A percentile compares a stretch with the other conserved stretches of the same genome.
These are phyloP conservation scores for Croton setiger DNA, from an alignment of 441 rosid species.

Conservation along the genomic window DNA sequence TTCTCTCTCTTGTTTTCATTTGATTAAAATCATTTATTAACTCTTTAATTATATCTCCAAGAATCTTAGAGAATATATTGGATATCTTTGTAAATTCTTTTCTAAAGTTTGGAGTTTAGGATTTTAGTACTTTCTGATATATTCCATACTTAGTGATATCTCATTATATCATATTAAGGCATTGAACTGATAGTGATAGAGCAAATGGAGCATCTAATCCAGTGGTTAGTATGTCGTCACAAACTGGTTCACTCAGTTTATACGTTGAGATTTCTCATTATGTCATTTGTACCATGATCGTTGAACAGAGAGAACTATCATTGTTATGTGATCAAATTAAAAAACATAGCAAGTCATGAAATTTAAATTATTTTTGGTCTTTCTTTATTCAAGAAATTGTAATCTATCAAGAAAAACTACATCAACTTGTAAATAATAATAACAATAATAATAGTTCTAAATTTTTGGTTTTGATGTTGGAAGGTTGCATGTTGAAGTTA, in stretches of 20 bases:
- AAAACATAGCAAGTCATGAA: too few species aligned
- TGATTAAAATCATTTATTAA: constrained; percentile 22
- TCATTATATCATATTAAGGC: background rate
- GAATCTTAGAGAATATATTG: constrained; percentile 36
- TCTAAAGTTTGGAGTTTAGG: constrained; percentile 13
- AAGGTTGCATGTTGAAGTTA: constrained; percentile 20
- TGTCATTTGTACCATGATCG: too few species aligned
- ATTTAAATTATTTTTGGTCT: too few species aligned
- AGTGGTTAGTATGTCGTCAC: too few species aligned
- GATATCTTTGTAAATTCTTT: constrained; percentile 23
- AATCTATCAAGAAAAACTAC: too few species aligned
- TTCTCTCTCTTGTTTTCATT: background rate
- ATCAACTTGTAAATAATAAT: too few species aligned
- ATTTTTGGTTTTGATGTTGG: constrained; percentile 14
- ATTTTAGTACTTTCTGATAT: background rate
- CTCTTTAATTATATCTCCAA: constrained; percentile 31
- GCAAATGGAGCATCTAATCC: too few species aligned
- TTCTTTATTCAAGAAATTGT: too few species aligned
- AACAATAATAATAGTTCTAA: background rate
- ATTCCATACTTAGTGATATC: background rate
- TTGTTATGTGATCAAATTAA: too few species aligned
- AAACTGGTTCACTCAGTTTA: too few species aligned
- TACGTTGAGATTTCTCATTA: too few species aligned
- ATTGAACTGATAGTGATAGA: background rate
- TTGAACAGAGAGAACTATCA: too few species aligned